These are phyloP conservation scores for Gracilaria gracilis DNA, from an alignment of 23 red algal genomes.

Conservation along the genomic window DNA sequence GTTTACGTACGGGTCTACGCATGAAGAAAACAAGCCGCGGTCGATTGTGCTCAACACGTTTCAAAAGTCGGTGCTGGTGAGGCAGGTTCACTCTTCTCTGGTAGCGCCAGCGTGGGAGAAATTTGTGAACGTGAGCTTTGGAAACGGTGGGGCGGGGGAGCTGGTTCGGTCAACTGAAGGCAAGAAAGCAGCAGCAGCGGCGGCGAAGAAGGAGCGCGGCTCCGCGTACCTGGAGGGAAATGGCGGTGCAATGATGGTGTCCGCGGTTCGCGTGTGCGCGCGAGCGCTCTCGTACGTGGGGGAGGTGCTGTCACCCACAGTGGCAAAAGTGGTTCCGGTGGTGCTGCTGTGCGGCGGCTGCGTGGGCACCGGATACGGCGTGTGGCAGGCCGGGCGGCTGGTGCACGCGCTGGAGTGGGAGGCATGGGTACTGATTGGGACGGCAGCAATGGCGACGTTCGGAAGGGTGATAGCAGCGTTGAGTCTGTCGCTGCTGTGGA, in stretches of 20 bases:
- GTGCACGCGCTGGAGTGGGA: conserved; percentile 49
- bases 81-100: conserved; percentile 53
- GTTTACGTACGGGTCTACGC: conserved; percentile 77
- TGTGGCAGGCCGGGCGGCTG: conserved; percentile 46
- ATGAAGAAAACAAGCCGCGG: conserved; percentile 47
- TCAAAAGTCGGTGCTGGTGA: conserved; percentile 70
- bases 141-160: not conserved
- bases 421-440: conserved; percentile 72
- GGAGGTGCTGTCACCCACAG: not conserved
- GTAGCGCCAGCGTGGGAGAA: conserved; percentile 77
- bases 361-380: conserved; percentile 39
- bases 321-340: not conserved
- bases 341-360: conserved; percentile 5
- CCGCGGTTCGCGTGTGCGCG: not conserved
- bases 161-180: not conserved
- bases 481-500: conserved; percentile 86
- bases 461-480: conserved; percentile 85
- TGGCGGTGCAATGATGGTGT: not conserved
- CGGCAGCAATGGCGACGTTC: conserved; percentile 79
- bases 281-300: not conserved
- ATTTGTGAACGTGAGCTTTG: conserved; percentile 74
- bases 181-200: not conserved
- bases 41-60: conserved; percentile 74
- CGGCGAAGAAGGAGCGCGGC: no score
- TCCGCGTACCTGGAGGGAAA: not conserved